A percentile compares a stretch with the other conserved stretches of the same genome.
These are phyloP conservation scores for Leccinum truebloodii DNA, from an alignment of 768 basidiomycete species.

Conservation along the genomic window DNA sequence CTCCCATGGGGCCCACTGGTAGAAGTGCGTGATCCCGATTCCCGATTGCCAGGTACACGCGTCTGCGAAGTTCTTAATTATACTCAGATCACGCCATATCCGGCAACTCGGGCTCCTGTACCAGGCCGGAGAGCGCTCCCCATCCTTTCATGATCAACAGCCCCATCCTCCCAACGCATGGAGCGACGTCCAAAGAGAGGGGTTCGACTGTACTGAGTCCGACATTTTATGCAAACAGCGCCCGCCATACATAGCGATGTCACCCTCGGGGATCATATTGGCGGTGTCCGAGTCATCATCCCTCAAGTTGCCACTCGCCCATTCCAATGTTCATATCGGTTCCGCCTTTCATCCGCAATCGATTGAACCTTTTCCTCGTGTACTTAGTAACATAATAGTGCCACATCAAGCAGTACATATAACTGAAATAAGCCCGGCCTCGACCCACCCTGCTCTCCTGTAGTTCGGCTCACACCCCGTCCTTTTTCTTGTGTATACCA, in stretches of 20 bases:
- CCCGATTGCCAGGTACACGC: background rate
- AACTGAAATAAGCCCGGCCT: background rate
- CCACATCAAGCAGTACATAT: background rate
- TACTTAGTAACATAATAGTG: background rate
- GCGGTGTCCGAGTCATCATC: background rate
- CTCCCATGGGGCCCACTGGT: background rate
- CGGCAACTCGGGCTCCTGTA: background rate
- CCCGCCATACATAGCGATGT: background rate
- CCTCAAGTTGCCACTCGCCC: background rate
- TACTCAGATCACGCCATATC: background rate
- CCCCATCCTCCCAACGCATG: background rate
- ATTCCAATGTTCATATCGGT: background rate
- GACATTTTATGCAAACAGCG: background rate
- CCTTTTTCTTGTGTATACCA: background rate
- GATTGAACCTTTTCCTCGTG: background rate
- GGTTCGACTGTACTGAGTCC: background rate
- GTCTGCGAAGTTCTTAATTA: background rate
- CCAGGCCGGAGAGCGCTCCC: background rate
- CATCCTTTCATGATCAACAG: background rate
- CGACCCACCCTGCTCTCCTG: background rate
- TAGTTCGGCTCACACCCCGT: background rate
- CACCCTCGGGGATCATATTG: background rate
- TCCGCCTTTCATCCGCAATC: background rate
- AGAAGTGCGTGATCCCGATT: background rate
- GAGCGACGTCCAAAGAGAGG: background rate